A percentile compares a stretch with the other conserved stretches of the same genome.
Evolutionary conservation across 1,284 basidiomycete species (phyloP).

Genomic region (Rhodotorula sp.): DNA sequence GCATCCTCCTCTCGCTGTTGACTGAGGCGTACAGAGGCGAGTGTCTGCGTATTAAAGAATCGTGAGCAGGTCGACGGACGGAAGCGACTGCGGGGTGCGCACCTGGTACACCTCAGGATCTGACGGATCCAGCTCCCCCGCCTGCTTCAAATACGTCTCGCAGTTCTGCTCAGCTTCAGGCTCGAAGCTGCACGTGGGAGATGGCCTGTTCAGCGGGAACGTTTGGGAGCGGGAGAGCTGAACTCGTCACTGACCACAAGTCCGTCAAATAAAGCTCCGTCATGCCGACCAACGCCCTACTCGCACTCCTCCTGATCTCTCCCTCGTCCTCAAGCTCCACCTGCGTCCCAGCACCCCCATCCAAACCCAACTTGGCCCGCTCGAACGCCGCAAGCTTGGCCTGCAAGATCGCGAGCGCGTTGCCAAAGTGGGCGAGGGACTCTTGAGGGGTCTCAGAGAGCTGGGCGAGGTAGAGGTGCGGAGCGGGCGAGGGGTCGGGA

Average conservation of each 20-base stretch:
- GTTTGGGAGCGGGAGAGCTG: background rate
- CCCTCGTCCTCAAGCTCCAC: slow-evolving; percentile 55
- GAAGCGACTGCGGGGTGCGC: background rate
- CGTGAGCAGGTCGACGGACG: slow-evolving; percentile 52
- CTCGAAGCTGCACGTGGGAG: slow-evolving; percentile 62
- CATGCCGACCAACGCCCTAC: slow-evolving; percentile 83
- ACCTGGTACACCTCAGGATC: slow-evolving; percentile 69
- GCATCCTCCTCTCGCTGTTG: slow-evolving; percentile 81
- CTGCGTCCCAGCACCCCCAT: slow-evolving; percentile 56
- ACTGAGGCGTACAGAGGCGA: slow-evolving; percentile 85
- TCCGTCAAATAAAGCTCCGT: slow-evolving; percentile 97
- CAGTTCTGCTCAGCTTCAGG: slow-evolving; percentile 74
- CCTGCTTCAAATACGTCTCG: slow-evolving; percentile 68
- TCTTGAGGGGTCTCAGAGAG: slow-evolving; percentile 70
- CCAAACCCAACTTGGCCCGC: slow-evolving; percentile 40
- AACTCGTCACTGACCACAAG: slow-evolving; percentile 66
- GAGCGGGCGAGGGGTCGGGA: slow-evolving; percentile 69
- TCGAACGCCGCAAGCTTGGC: slow-evolving; percentile 57
- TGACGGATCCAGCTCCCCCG: slow-evolving; percentile 68
- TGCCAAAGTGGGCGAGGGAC: slow-evolving; percentile 75
- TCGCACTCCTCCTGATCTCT: slow-evolving; percentile 69
- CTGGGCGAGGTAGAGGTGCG: slow-evolving; percentile 84
- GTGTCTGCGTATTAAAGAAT: slow-evolving; percentile 53
- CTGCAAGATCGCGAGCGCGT: slow-evolving; percentile 72
- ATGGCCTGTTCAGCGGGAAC: background rate